A percentile compares a stretch with the other conserved stretches of the same genome.
These are phyloP conservation scores for Wickerhamiella brachini DNA, from an alignment of 805 yeast species.

Conservation along the genomic window DNA sequence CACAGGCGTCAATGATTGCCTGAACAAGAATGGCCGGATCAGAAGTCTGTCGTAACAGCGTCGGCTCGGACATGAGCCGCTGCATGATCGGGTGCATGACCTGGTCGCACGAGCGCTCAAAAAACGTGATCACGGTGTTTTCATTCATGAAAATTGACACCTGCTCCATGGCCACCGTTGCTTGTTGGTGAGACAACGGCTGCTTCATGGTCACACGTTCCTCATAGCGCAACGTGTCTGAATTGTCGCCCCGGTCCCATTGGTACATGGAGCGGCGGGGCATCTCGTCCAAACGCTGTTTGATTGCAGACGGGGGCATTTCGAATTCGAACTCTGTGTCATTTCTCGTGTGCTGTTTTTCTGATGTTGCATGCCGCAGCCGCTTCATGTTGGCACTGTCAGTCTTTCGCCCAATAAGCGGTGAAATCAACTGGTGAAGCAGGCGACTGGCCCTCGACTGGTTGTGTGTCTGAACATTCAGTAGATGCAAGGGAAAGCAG, in stretches of 20 bases:
- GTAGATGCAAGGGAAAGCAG: slow-evolving; percentile 38
- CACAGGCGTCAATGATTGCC: slow-evolving; percentile 40
- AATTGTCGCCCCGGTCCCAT: slow-evolving; percentile 14
- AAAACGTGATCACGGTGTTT: slow-evolving; percentile 39
- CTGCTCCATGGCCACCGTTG: slow-evolving; percentile 39
- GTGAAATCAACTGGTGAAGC: neutral
- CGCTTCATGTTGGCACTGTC: neutral
- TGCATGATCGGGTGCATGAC: slow-evolving; percentile 39
- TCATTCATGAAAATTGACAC: slow-evolving; percentile 36
- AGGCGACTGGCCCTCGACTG: neutral
- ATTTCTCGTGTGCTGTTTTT: neutral
- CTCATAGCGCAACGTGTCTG: slow-evolving; percentile 6
- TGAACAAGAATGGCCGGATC: slow-evolving; percentile 41
- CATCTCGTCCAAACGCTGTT: slow-evolving; percentile 1
- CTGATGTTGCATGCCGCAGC: neutral
- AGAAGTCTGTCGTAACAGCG: slow-evolving; percentile 36
- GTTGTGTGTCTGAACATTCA: slow-evolving; percentile 25
- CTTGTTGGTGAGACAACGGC: neutral
- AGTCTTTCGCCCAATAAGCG: neutral
- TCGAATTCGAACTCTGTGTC: neutral
- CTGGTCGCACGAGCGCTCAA: slow-evolving; percentile 42
- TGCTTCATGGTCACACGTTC: neutral
- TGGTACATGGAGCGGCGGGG: slow-evolving; percentile 15
- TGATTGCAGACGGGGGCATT: neutral
- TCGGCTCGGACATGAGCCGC: slow-evolving; percentile 32